Base-by-base conservation (phyloP, 129 eudicot species). In the Oenanthe sinensis region DNA sequence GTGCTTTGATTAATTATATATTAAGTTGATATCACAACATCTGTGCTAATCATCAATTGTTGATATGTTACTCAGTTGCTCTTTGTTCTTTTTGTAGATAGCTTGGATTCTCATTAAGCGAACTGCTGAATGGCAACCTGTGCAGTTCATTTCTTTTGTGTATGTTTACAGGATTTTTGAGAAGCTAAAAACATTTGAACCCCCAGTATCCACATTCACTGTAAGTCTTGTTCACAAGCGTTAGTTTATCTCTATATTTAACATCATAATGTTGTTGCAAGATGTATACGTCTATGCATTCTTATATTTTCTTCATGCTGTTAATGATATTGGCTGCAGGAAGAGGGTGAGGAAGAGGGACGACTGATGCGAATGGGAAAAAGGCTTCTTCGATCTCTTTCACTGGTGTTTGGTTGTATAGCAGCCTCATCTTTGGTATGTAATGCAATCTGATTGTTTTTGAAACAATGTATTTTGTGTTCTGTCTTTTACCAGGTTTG, bases 331-430 rank as follows among this genome's bases (percentile, higher is more conserved):
- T 83, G 69, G 74, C 55, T 86, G 83, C 87, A 95, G 97, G 99
- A 96, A 88, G 92, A 90, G 28, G 98, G 92, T 15, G 97, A 96
- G 81, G 99, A 96, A 69, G 97, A 92, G 80, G 95, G 95, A 42
- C 86, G 90, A 78, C 87, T 87, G 92, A 19, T 86, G 82, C 84
- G 97, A 16, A 86, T 92, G 97, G 99, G 99, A 28, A 92, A 92
- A 89, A 87, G 99, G 67, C 82, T 92, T 65, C 83, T 96, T 39
- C 96, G 97, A 67, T 90, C 97, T 78, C 96, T 92, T 82, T 87
- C 85, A 55, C 87, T 96, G 30, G 97, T 87, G 80, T 91, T 95
- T 85, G 96, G 97, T 70, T 87, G 92, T 80, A 78, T 95, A 68
- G 90, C 88, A 68, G 62, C 88, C 78, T 89, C 96, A 58, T 91